phyloP scores from a whole-genome alignment of 1,139 yeast species.

The Diutina neorugosa region DNA sequence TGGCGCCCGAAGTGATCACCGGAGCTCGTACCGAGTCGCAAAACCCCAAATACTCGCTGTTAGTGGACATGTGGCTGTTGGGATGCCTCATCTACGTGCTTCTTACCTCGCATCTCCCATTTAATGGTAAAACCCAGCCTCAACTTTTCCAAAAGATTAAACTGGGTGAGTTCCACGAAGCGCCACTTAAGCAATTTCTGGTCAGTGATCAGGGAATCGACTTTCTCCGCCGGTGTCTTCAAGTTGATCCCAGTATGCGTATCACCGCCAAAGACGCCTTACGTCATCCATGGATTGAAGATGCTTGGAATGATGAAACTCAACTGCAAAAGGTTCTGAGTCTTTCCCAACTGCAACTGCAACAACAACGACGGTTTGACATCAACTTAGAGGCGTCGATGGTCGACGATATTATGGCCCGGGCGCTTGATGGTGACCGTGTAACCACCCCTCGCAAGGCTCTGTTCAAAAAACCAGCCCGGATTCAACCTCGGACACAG shows the following conservation, averaged over 20 bases:
- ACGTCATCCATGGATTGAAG: constrained; percentile 52
- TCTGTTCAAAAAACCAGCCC: constrained; percentile 27
- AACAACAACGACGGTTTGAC: constrained; percentile 39
- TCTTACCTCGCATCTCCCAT: constrained; percentile 84
- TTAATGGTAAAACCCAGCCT: constrained; percentile 85
- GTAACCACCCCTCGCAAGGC: constrained; percentile 7
- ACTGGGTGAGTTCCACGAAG: constrained; percentile 68
- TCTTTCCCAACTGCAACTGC: constrained; percentile 60
- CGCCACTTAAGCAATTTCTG: constrained; percentile 59
- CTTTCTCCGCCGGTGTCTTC: constrained; percentile 56
- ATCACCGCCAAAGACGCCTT: constrained; percentile 65
- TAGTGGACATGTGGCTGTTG: constrained; percentile 90
- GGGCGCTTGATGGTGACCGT: not conserved
- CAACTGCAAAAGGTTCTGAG: constrained; percentile 33
- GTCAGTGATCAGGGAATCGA: constrained; percentile 55
- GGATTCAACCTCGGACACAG: constrained; percentile 23
- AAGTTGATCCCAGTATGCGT: constrained; percentile 62
- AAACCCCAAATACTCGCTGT: constrained; percentile 46
- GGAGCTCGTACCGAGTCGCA: constrained; percentile 41
- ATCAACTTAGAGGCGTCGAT: constrained; percentile 11
- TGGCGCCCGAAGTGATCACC: constrained; percentile 88
- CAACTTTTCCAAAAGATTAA: constrained; percentile 67
- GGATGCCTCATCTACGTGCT: constrained; percentile 85
- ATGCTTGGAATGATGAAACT: constrained; percentile 17
- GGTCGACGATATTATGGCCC: constrained; percentile 2